Evolutionary conservation across 2,329 filamentous ascomycete species (phyloP), one percentile per base, ranked within the genome.

Genomic region (Metarhizium guizhouense): DNA sequence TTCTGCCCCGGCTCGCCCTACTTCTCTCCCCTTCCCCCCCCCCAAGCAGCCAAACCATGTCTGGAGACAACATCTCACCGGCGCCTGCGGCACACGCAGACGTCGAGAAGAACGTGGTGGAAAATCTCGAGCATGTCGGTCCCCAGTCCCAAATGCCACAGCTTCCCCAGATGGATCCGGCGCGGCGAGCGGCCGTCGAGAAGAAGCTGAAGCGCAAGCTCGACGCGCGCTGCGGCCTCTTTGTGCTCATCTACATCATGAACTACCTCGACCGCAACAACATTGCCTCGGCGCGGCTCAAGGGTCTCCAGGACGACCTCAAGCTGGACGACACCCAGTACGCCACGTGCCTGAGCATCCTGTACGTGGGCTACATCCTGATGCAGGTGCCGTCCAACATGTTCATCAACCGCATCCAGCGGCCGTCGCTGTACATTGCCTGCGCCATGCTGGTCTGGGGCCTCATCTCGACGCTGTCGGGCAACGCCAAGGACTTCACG

Each of bases 221-320:
- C 54, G 88, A 91, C 65, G 62, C 78, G 20, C 78, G 86, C 57
- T 90, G 68, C 73, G 85, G 67, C 74, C 80, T 87, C 61, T 80
- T 90, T 56, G 81, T 90, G 51, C 67, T 90, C 60, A 87, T 90
- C 73, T 90, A 90, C 64, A 88, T 90, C 66, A 76, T 74, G 68
- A 90, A 90, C 70, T 90, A 88, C 68, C 74, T 84, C 34, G 83
- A 86, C 63, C 74, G 83, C 40, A 86, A 86, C 66, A 86, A 87
- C 67, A 86, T 88, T 59, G 84, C 84, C 2, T 78, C 84, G 1
- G 86, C 86, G 1, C 77, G 81, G 25, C 74, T 88, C 53, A 81
- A 83, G 64, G 84, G 85, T 6, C 72, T 89, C 20, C 80, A 86
- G 56, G 73, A 74, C 8, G 85, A 88, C 53, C 70, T 87, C 25